A percentile compares a stretch with the other conserved stretches of the same genome.
Evolutionary conservation across 1,284 basidiomycete species (phyloP).

Genomic region (Cryptococcus sp.): DNA sequence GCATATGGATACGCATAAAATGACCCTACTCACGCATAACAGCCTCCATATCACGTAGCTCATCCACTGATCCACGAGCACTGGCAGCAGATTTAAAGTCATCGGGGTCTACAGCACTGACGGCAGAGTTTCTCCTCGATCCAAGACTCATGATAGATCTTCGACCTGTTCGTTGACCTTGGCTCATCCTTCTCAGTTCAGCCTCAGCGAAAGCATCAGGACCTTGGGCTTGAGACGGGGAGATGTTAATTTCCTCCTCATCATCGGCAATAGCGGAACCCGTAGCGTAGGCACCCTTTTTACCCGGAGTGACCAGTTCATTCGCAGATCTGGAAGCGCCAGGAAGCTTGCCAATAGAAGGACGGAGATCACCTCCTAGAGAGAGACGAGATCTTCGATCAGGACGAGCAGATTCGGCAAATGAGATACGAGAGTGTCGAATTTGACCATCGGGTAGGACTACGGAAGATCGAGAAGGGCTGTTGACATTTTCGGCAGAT

Average conservation of each 20-base stretch:
- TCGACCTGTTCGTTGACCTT: slow-evolving; percentile 24
- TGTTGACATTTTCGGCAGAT: slow-evolving; percentile 26
- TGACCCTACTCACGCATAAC: slow-evolving; percentile 22
- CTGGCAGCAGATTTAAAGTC: slow-evolving; percentile 34
- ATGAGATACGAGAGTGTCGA: slow-evolving; percentile 43
- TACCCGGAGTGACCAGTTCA: slow-evolving; percentile 35
- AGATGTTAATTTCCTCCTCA: slow-evolving; percentile 47
- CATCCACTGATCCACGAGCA: slow-evolving; percentile 38
- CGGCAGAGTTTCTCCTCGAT: slow-evolving; percentile 17
- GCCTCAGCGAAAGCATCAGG: slow-evolving; percentile 61
- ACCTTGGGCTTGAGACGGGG: slow-evolving; percentile 65
- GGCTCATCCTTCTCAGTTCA: slow-evolving; percentile 53
- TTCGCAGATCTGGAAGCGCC: slow-evolving; percentile 45
- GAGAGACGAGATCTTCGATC: slow-evolving; percentile 61
- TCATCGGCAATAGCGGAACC: slow-evolving; percentile 39
- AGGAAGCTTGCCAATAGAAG: slow-evolving; percentile 43
- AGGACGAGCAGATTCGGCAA: slow-evolving; percentile 43
- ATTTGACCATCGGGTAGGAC: slow-evolving; percentile 51
- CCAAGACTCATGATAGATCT: slow-evolving; percentile 26
- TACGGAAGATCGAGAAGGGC: slow-evolving; percentile 53
- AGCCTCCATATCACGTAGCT: slow-evolving; percentile 42
- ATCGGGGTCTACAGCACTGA: slow-evolving; percentile 20
- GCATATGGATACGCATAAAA: background rate
- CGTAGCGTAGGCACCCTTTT: slow-evolving; percentile 41
- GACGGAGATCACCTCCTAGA: slow-evolving; percentile 60